phyloP scores from a whole-genome alignment of 1,284 basidiomycete species.

The Trametes pubescens region DNA sequence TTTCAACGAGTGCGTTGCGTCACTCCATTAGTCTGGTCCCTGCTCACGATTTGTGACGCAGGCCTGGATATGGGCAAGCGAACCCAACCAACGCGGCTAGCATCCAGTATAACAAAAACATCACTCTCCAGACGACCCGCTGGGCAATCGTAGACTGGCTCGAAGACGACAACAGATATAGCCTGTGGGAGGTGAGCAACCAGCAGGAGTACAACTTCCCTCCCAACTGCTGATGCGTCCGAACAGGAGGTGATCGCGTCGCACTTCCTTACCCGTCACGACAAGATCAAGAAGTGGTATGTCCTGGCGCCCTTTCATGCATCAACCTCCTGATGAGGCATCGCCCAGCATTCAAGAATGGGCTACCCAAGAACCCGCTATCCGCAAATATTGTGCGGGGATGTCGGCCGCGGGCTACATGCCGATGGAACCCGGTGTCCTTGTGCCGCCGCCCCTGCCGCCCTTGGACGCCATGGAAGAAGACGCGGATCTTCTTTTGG shows the following conservation, averaged over 20 bases:
- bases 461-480: too few relatives aligned
- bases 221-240: not conserved
- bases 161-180: constrained; percentile 48
- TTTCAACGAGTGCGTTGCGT: constrained; percentile 58
- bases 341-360: constrained; percentile 49
- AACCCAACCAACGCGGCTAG: constrained; percentile 46
- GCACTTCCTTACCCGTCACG: constrained; percentile 53
- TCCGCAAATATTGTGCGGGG: constrained; percentile 34
- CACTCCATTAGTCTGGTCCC: not conserved
- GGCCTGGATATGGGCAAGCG: constrained; percentile 56
- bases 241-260: constrained; percentile 57
- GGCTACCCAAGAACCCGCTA: constrained; percentile 43
- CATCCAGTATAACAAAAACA: constrained; percentile 55
- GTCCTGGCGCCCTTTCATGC: constrained; percentile 22
- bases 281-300: constrained; percentile 53
- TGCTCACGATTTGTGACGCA: constrained; percentile 28
- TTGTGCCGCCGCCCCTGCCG: not conserved
- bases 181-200: constrained; percentile 55
- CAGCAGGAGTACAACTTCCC: not conserved
- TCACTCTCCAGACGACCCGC: constrained; percentile 50
- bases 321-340: not conserved
- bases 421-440: not conserved
- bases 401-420: not conserved
- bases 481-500: not conserved
- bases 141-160: constrained; percentile 65